Conservation (phyloP, 768 basidiomycete genomes). For the Imleria badia region DNA sequence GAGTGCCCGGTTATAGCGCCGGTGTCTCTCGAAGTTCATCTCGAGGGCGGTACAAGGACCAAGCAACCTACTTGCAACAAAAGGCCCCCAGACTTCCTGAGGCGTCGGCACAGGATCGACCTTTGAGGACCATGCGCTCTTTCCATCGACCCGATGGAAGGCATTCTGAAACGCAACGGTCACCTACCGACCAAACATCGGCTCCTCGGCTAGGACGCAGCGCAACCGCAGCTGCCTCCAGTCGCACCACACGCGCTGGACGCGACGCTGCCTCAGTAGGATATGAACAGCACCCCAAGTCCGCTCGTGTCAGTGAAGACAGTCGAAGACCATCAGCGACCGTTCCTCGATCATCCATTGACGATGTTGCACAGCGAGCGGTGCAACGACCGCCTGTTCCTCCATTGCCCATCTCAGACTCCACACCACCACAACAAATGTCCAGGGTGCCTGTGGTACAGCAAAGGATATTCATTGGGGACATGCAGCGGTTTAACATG, state of each 20-base stretch:
- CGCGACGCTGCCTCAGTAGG: constrained; percentile 14
- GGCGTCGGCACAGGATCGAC: constrained; percentile 19
- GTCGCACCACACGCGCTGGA: constrained; percentile 14
- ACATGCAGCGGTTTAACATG: constrained; percentile 71
- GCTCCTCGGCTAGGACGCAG: constrained; percentile 37
- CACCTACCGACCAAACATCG: constrained; percentile 30
- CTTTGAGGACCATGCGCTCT: constrained; percentile 54
- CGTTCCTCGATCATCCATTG: constrained; percentile 21
- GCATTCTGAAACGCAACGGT: constrained; percentile 34
- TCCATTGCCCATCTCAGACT: constrained; percentile 35
- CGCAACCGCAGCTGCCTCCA: constrained; percentile 29
- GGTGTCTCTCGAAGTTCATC: constrained; percentile 25
- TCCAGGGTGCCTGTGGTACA: constrained; percentile 43
- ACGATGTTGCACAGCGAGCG: constrained; percentile 26
- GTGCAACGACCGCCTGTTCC: constrained; percentile 38
- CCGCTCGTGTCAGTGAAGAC: constrained; percentile 30
- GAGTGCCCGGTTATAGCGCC: constrained; percentile 4
- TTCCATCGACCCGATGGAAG: constrained; percentile 53
- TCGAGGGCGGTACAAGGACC: constrained; percentile 16
- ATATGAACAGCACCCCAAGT: constrained; percentile 19
- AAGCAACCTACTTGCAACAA: constrained; percentile 18
- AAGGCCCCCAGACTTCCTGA: constrained; percentile 21
- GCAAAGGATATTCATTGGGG: constrained; percentile 75
- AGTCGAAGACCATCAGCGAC: constrained; percentile 19
- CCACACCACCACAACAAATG: constrained; percentile 32